phyloP scores from a whole-genome alignment of 2,329 filamentous ascomycete genomes.

The Mollisia scopiformis region DNA sequence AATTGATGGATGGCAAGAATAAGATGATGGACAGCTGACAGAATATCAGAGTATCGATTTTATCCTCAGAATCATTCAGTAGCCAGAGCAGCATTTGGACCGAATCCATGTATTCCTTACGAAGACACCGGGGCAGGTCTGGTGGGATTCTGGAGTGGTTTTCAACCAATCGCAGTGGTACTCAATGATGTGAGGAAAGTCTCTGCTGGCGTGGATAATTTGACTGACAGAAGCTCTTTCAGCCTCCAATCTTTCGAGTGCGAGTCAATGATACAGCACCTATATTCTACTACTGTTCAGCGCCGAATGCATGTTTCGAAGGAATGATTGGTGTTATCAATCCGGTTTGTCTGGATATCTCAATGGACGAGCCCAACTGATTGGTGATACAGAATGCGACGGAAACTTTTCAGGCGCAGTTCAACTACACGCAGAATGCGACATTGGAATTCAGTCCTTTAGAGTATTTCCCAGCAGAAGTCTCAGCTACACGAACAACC shows the following conservation, averaged over 20 bases:
- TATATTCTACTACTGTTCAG: conserved; percentile 72
- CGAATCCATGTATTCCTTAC: conserved; percentile 65
- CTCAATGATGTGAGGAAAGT: conserved; percentile 41
- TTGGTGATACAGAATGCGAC: conserved; percentile 44
- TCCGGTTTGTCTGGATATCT: conserved; percentile 49
- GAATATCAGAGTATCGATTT: conserved; percentile 53
- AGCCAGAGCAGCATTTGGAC: conserved; percentile 58
- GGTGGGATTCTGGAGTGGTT: conserved; percentile 58
- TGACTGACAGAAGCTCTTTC: background rate
- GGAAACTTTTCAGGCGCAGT: conserved; percentile 51
- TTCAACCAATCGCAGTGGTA: conserved; percentile 46
- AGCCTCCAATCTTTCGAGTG: conserved; percentile 44
- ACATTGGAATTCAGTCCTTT: conserved; percentile 59
- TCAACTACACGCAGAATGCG: conserved; percentile 48
- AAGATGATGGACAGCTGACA: conserved; percentile 5
- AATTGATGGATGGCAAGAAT: background rate
- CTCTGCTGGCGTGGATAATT: conserved; percentile 2
- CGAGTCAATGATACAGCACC: conserved; percentile 64
- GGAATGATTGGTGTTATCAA: conserved; percentile 81
- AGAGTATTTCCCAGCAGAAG: conserved; percentile 55
- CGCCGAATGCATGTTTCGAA: conserved; percentile 66
- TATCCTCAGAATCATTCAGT: conserved; percentile 67
- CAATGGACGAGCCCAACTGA: background rate
- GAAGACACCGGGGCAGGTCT: conserved; percentile 52
- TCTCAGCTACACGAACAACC: background rate